These are phyloP conservation scores for Fusarium penzigii DNA, from an alignment of 2,329 filamentous ascomycete genomes.

Conservation along the genomic window DNA sequence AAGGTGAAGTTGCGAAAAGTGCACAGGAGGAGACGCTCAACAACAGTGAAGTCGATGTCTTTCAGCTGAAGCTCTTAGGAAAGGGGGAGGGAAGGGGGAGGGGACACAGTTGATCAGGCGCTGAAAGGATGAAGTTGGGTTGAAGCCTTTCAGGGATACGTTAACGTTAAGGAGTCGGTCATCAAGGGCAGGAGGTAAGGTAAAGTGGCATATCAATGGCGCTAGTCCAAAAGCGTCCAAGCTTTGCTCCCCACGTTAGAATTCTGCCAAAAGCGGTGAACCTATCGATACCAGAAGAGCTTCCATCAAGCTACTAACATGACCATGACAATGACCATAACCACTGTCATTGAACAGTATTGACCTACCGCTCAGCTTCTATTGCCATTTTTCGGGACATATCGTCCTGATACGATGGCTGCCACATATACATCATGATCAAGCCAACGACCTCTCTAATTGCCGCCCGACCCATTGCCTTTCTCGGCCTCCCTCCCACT, in stretches of 20 bases:
- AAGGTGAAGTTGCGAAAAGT: too few relatives aligned
- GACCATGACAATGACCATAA: too few relatives aligned
- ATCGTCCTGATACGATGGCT: conserved; percentile 37
- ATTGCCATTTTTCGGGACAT: conserved; percentile 12
- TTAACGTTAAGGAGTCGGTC: conserved; percentile 42
- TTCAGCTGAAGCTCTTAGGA: too few relatives aligned
- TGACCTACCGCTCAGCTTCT: too few relatives aligned
- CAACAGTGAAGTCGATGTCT: too few relatives aligned
- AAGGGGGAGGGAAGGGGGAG: too few relatives aligned
- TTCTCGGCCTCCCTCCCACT: conserved; percentile 28
- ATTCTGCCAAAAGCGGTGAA: conserved; percentile 44
- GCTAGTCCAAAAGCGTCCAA: conserved; percentile 37
- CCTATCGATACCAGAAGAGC: conserved; percentile 7
- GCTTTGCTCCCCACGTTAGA: conserved; percentile 29
- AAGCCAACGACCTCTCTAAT: conserved; percentile 43
- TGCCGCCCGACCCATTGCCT: conserved; percentile 36
- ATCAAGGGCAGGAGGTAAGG: conserved; percentile 33
- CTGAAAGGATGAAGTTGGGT: conserved; percentile 18
- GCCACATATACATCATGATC: conserved; percentile 44
- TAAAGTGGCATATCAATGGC: conserved; percentile 45
- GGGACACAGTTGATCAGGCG: conserved; percentile 19
- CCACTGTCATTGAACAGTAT: too few relatives aligned
- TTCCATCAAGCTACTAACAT: conserved; percentile 1
- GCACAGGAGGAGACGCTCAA: too few relatives aligned
- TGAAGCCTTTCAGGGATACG: conserved; percentile 29